Conservation (phyloP, 352 stramenopile species). For the Globisporangium okanoganense region DNA sequence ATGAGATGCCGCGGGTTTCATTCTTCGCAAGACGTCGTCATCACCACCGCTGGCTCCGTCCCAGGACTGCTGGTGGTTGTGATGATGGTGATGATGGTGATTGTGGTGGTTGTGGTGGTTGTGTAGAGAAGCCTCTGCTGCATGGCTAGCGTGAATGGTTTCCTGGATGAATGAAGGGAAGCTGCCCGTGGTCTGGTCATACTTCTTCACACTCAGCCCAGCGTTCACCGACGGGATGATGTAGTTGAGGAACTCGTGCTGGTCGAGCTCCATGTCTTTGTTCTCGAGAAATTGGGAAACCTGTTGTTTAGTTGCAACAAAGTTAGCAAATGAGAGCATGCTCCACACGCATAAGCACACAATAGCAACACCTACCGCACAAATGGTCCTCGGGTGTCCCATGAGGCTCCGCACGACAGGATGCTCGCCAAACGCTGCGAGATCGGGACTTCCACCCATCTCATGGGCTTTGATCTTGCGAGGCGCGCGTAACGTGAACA, state of each 20-base stretch:
- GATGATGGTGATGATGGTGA: slow-evolving; percentile 12
- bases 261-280: slow-evolving; percentile 82
- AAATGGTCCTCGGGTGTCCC: slow-evolving; percentile 70
- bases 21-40: background rate
- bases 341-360: background rate
- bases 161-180: slow-evolving; percentile 12
- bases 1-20: slow-evolving; percentile 13
- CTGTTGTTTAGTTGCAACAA: slow-evolving; percentile 9
- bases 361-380: slow-evolving; percentile 31
- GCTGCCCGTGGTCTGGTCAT: slow-evolving; percentile 11
- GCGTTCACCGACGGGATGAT: slow-evolving; percentile 80
- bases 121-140: slow-evolving; percentile 15
- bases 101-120: slow-evolving; percentile 26
- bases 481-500: slow-evolving; percentile 74
- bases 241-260: slow-evolving; percentile 77
- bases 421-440: slow-evolving; percentile 57
- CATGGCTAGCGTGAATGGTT: slow-evolving; percentile 2
- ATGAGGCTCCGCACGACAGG: slow-evolving; percentile 57
- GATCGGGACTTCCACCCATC: slow-evolving; percentile 66
- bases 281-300: slow-evolving; percentile 79
- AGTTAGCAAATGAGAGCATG: background rate
- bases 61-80: slow-evolving; percentile 12
- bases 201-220: slow-evolving; percentile 46
- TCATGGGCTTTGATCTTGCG: slow-evolving; percentile 74
- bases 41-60: background rate